These are phyloP conservation scores for Backusella westeae DNA, from an alignment of 192 early-diverging fungal species.

Conservation along the genomic window DNA sequence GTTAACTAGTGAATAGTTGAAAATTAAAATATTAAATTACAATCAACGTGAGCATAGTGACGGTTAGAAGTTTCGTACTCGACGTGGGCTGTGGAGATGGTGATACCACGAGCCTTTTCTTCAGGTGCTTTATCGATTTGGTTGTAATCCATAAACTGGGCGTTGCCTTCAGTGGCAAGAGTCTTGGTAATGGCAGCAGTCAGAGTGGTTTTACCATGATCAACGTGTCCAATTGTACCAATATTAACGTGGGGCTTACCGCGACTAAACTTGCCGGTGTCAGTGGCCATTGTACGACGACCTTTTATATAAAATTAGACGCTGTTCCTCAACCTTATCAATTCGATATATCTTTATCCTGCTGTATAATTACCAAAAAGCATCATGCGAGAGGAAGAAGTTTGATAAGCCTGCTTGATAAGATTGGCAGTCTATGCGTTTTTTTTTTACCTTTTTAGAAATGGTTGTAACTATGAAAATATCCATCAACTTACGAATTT, in stretches of 20 bases:
- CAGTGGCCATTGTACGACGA: conserved; percentile 42
- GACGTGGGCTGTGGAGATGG: conserved; percentile 93
- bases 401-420: conserved; percentile 23
- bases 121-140: conserved; percentile 98
- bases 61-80: conserved; percentile 90
- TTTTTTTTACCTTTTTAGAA: not conserved
- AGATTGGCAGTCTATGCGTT: conserved; percentile 23
- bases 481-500: conserved; percentile 19
- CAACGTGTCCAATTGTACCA: conserved; percentile 97
- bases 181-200: conserved; percentile 98
- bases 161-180: conserved; percentile 71
- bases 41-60: conserved; percentile 96
- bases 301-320: not conserved
- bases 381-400: conserved; percentile 23
- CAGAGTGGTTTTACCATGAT: conserved; percentile 97
- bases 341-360: not conserved
- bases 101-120: conserved; percentile 96
- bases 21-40: conserved; percentile 21
- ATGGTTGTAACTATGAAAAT: not conserved
- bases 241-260: conserved; percentile 96
- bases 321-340: not conserved
- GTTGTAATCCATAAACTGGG: conserved; percentile 90
- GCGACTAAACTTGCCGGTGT: conserved; percentile 67
- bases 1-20: too few relatives aligned
- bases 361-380: conserved; percentile 17